These are phyloP conservation scores for Trichophyton verrucosum DNA, from an alignment of 2,329 filamentous ascomycete species.

Conservation along the genomic window DNA sequence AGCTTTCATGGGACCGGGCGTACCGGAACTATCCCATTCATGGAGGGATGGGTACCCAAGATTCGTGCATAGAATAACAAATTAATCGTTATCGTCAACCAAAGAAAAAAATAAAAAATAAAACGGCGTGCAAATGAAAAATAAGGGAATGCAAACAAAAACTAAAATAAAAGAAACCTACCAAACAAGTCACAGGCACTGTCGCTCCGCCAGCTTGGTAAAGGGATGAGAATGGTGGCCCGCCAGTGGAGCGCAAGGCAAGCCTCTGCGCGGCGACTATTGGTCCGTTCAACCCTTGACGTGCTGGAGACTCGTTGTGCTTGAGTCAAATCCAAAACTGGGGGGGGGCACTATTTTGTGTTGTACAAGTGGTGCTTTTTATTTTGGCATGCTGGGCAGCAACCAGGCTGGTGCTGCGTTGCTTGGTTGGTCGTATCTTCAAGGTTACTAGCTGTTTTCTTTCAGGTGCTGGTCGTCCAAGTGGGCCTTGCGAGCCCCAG, in stretches of 20 bases:
- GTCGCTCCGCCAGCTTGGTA: slow-evolving; percentile 5
- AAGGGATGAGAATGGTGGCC: slow-evolving; percentile 5
- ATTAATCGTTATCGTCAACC: slow-evolving; percentile 1
- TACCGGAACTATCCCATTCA: slow-evolving; percentile 6
- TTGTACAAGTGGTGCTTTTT: not conserved
- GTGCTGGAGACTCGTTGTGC: not conserved
- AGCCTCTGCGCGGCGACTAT: not conserved
- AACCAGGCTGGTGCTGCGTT: not conserved
- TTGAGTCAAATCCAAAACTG: slow-evolving; percentile 3
- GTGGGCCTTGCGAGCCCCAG: slow-evolving; percentile 1
- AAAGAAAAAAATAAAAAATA: slow-evolving; percentile 2
- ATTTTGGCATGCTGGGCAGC: slow-evolving; percentile 1
- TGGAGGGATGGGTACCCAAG: slow-evolving; percentile 4
- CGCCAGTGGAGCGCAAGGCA: not conserved
- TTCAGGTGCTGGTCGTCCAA: not conserved
- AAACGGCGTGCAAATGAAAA: slow-evolving; percentile 5
- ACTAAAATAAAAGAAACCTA: slow-evolving; percentile 3
- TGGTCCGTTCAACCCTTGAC: not conserved
- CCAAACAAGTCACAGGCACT: slow-evolving; percentile 5
- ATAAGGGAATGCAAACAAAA: not conserved
- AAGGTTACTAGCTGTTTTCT: not conserved
- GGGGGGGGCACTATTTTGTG: not conserved
- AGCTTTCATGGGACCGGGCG: slow-evolving; percentile 5
- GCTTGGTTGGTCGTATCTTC: not conserved
- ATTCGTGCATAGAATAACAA: slow-evolving; percentile 1